Evolutionary conservation across 305 asterid genomes (phyloP).

Genomic region (Solanum hybrid): DNA sequence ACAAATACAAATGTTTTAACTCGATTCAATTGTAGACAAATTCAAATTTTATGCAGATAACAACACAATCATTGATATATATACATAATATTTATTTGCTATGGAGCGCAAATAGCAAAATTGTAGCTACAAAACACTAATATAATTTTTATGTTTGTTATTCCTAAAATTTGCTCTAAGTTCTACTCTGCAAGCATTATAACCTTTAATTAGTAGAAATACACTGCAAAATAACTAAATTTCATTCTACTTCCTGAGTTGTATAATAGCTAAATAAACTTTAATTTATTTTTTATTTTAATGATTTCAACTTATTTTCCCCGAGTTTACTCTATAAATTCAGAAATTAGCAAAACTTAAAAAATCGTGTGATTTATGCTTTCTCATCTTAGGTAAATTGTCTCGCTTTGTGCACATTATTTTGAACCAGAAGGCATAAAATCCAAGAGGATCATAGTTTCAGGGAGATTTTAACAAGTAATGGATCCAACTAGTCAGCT

Average conservation of each 20-base stretch:
- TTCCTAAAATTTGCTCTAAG: background rate
- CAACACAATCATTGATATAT: background rate
- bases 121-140: no score
- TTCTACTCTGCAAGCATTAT: background rate
- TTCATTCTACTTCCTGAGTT: background rate
- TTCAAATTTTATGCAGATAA: background rate
- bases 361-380: background rate
- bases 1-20: no score
- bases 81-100: background rate
- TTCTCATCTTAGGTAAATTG: background rate
- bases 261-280: background rate
- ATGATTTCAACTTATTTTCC: background rate
- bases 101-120: background rate
- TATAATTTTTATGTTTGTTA: background rate
- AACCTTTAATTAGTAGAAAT: background rate
- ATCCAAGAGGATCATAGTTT: background rate
- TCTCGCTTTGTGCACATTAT: background rate
- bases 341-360: background rate
- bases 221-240: background rate
- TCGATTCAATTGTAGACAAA: background rate
- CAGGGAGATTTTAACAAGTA: background rate
- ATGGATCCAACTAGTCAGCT: background rate
- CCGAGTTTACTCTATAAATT: background rate
- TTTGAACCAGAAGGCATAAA: background rate
- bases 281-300: background rate